Base-by-base conservation (phyloP, 441 rosid genomes). In the Populus hybrid region DNA sequence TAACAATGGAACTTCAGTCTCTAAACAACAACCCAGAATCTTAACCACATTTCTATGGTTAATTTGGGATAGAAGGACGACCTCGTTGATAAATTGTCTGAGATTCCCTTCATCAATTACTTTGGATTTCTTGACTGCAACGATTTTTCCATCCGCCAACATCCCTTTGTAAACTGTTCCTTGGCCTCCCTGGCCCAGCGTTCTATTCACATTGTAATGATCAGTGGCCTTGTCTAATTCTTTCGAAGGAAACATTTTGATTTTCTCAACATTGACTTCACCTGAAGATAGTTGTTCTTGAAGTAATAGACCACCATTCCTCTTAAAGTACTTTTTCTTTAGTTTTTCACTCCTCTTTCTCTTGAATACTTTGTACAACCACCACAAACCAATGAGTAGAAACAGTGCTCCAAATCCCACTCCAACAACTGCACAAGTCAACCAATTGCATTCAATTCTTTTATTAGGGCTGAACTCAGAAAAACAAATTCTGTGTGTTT, bases 141-240 rank as follows among this genome's bases (percentile, higher is more conserved):
- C 75, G 10, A 80, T 84, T 42, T 73, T 57, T 65, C 83, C 87
- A 69, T 77, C 83, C 1, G 10, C 40, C 7, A 84, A 61, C 85
- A 26, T 26, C 26, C 26, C 26, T 26, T 26, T 26, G 26, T 30
- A 72, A 16, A 26, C 30, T 50, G 66, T 54, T 2, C 66, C 65
- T 28, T 54, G 75, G 59, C 85, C 87, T 5, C 84, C 82, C 8
- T 82, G 79, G 8, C 87, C 85, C 8, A 82, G 81, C 24, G 77
- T 40, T 63, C 84, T 71, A 1, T 76, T 68, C 57, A 7, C 5
- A 35, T 81, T 85, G 68, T 82, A 85, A 40, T 68, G 67, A 20
- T 73, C 80, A 23, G 83, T 81, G 23, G 77, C 83, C 65, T 54
- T 84, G 57, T 59, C 83, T 12, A 84, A 8, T 42, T 81, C 86